Conservation (phyloP, 495 filamentous ascomycete species). For the Xylaria longipes region DNA sequence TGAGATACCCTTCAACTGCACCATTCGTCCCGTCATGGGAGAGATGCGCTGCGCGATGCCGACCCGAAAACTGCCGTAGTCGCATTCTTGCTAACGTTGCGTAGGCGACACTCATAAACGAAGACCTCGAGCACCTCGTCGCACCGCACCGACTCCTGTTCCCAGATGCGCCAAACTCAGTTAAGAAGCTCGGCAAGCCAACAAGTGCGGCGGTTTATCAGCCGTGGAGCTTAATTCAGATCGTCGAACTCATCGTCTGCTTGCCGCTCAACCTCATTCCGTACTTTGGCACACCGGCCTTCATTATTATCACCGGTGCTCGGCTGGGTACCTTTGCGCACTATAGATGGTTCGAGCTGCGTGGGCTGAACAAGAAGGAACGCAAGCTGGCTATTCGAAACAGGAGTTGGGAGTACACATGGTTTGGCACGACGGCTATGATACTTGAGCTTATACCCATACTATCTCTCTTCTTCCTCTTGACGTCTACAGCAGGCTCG, state of each 20-base stretch:
- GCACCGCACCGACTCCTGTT: constrained; percentile 74
- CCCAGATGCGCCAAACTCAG: constrained; percentile 60
- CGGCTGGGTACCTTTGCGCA: constrained; percentile 65
- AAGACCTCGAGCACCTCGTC: constrained; percentile 63
- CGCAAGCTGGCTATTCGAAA: constrained; percentile 66
- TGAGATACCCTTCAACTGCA: constrained; percentile 48
- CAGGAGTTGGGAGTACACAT: constrained; percentile 72
- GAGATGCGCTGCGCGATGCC: not conserved
- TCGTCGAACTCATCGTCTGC: constrained; percentile 75
- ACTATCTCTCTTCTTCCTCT: constrained; percentile 83
- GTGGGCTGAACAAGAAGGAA: constrained; percentile 69
- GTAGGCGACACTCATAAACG: constrained; percentile 57
- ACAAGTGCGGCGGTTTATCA: constrained; percentile 69
- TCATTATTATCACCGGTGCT: constrained; percentile 71
- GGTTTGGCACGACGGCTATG: constrained; percentile 64
- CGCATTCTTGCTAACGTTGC: not conserved
- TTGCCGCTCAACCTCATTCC: constrained; percentile 92
- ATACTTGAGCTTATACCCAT: constrained; percentile 77
- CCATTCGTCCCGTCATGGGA: not conserved
- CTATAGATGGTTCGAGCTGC: constrained; percentile 80
- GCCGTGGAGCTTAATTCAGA: constrained; percentile 75
- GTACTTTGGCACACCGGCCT: constrained; percentile 78
- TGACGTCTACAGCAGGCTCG: constrained; percentile 78
- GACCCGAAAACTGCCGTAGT: not conserved
- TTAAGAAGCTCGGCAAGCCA: constrained; percentile 78